Evolutionary conservation across 306 rosid genomes (phyloP), one percentile per base, ranked within the genome.

Genomic region (Quercus dentata): DNA sequence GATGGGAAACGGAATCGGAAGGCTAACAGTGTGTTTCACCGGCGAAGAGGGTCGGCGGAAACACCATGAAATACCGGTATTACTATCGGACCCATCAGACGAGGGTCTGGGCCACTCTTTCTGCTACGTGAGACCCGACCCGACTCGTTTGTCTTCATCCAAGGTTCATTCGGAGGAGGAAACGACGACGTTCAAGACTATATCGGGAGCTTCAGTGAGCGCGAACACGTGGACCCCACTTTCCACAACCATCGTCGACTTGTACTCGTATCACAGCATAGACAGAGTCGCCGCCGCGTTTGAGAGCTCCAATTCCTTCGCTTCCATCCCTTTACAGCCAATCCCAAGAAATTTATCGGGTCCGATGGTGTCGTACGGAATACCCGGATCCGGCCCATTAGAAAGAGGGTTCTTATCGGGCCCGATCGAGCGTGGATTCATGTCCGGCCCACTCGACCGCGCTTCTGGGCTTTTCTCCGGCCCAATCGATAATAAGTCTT

Each of bases 371-470:
- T 38, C 85, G 12, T 83, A 74, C 0, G 89, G 90, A 4, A 27
- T 91, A 58, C 92, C 90, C 15, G 73, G 88, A 13, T 96, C 99
- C 17, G 97, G 99, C 28, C 97, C 97, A 5, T n/a, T 93, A 0
- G 99, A 96, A 51, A 81, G 98, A 30, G 99, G 99, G 5, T 96
- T 96, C 65, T 11, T 96, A 28, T 96, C 99, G 33, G 99, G 99
- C 6, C 99, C 99, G 14, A 96, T 96, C 13, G 99, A 96, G 83
- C 91, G 99, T 1, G 97, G 97, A 23, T 93, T 96, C 64, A 91
- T 96, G 99, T 96, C 99, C 10, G 99, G 99, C 33, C 99, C 99
- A 9, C 80, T 95, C 49, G 99, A 95, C 46, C 97, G 93, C 3
- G 14, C 54, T 12, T 49, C 54, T 13, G 97, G 96, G 69, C 28